A percentile compares a stretch with the other conserved stretches of the same genome.
Evolutionary conservation across 2,329 filamentous ascomycete genomes (phyloP).

Genomic region (Zarea fungicola): DNA sequence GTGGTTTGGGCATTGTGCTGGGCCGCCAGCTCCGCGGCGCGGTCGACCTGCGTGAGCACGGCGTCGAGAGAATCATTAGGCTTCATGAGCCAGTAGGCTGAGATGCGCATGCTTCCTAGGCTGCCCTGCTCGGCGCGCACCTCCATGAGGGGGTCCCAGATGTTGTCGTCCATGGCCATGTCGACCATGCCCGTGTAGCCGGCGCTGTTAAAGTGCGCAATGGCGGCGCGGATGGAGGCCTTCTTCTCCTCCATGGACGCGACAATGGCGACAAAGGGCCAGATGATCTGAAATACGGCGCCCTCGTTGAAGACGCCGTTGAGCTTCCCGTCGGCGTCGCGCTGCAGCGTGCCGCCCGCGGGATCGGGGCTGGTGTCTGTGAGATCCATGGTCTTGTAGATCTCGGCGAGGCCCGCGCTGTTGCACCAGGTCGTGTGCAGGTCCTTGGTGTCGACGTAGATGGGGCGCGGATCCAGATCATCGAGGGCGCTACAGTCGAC

Average conservation of each 20-base stretch:
- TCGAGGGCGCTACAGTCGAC: constrained; percentile 43
- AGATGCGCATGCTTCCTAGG: constrained; percentile 37
- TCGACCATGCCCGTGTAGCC: constrained; percentile 53
- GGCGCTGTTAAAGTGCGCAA: constrained; percentile 44
- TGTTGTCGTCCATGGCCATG: constrained; percentile 57
- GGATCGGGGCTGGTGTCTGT: constrained; percentile 39
- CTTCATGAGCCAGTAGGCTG: constrained; percentile 53
- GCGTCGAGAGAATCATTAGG: constrained; percentile 37
- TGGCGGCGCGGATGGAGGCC: constrained; percentile 41
- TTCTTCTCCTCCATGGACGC: constrained; percentile 44
- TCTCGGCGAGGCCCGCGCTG: constrained; percentile 43
- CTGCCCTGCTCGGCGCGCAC: constrained; percentile 31
- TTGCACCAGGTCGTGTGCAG: constrained; percentile 55
- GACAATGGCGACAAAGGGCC: constrained; percentile 48
- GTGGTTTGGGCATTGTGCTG: constrained; percentile 30
- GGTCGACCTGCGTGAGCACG: constrained; percentile 43
- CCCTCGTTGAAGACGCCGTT: constrained; percentile 49
- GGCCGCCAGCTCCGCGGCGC: constrained; percentile 39
- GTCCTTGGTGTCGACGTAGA: constrained; percentile 53
- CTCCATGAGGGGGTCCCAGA: constrained; percentile 47
- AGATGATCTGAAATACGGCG: constrained; percentile 47
- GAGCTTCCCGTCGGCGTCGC: constrained; percentile 41
- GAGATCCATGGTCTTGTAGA: constrained; percentile 32
- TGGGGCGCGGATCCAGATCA: constrained; percentile 48
- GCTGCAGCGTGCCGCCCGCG: constrained; percentile 46